Percentiles rank a stretch among this genome's conserved stretches.
phyloP scores from a whole-genome alignment of 2,329 filamentous ascomycete genomes.

The Cordyceps fumosorosea region DNA sequence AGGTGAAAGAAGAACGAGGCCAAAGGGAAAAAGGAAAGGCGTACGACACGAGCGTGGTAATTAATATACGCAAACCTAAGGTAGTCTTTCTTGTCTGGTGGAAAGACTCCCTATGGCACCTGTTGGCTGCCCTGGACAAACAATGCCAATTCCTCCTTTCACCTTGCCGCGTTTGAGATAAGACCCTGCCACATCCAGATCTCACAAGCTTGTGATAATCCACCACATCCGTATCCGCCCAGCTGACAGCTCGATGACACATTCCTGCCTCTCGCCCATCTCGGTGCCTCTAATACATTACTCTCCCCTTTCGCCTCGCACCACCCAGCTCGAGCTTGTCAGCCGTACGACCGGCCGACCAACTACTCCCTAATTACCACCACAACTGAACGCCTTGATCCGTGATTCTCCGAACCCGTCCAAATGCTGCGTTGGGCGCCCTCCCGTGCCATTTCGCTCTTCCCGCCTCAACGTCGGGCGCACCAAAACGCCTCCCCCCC shows the following conservation, averaged over 20 bases:
- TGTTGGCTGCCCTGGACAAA: not conserved
- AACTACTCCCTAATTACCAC: not conserved
- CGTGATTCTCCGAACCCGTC: not conserved
- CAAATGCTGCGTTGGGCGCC: not conserved
- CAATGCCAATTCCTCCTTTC: not conserved
- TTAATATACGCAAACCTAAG: not conserved
- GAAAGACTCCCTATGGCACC: not conserved
- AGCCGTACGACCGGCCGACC: not conserved
- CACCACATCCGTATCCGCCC: not conserved
- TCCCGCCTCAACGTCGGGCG: too few relatives aligned
- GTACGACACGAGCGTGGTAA: not conserved
- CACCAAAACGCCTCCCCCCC: not conserved
- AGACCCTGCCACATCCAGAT: not conserved
- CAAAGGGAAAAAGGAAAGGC: not conserved
- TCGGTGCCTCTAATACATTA: not conserved
- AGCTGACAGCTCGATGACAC: not conserved
- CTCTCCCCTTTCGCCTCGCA: not conserved
- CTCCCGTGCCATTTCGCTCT: not conserved
- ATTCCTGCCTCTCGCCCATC: not conserved
- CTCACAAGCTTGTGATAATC: conserved; percentile 4
- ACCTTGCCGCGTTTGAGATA: not conserved
- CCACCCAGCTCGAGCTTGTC: not conserved
- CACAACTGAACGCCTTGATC: not conserved
- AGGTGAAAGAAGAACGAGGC: not conserved
- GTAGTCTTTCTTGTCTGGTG: too few relatives aligned